phyloP scores from a whole-genome alignment of 2,329 filamentous ascomycete species.

The Basipetospora sp. region DNA sequence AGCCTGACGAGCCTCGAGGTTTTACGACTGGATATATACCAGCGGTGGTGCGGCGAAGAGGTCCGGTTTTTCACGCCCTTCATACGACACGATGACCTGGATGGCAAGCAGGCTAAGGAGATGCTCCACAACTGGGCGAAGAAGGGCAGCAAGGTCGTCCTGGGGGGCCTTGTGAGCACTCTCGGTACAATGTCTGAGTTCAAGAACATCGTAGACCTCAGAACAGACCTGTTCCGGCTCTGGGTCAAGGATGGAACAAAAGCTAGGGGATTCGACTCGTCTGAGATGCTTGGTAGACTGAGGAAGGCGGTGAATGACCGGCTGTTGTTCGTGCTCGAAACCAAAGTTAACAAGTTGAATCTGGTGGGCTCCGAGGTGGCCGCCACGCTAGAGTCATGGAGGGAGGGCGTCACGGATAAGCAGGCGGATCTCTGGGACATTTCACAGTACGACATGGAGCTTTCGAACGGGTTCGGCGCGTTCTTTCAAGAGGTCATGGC shows the following conservation, averaged over 20 bases:
- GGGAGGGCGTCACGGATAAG: constrained; percentile 33
- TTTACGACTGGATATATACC: constrained; percentile 62
- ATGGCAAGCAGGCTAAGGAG: constrained; percentile 42
- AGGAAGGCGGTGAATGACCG: constrained; percentile 55
- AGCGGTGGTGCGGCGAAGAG: constrained; percentile 68
- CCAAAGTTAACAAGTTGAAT: constrained; percentile 48
- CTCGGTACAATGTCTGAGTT: constrained; percentile 50
- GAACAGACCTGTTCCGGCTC: constrained; percentile 54
- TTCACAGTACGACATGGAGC: constrained; percentile 48
- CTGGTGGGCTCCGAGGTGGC: constrained; percentile 51
- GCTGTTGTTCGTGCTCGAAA: constrained; percentile 47
- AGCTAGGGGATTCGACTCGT: constrained; percentile 51
- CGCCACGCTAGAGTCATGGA: constrained; percentile 46
- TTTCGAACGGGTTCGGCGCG: constrained; percentile 46
- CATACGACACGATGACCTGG: constrained; percentile 65
- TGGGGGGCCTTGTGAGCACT: constrained; percentile 46
- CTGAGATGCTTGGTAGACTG: constrained; percentile 52
- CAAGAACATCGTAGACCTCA: constrained; percentile 51
- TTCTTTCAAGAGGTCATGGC: constrained; percentile 59
- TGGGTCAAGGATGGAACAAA: constrained; percentile 59
- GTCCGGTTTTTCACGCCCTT: constrained; percentile 77
- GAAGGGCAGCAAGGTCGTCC: constrained; percentile 41
- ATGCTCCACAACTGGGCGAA: constrained; percentile 51
- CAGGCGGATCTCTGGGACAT: constrained; percentile 52
- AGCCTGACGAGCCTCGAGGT: constrained; percentile 52